Percentiles rank a stretch among this genome's conserved stretches.
Evolutionary conservation across 1,284 basidiomycete genomes (phyloP).

Genomic region (Pholiota adiposa): DNA sequence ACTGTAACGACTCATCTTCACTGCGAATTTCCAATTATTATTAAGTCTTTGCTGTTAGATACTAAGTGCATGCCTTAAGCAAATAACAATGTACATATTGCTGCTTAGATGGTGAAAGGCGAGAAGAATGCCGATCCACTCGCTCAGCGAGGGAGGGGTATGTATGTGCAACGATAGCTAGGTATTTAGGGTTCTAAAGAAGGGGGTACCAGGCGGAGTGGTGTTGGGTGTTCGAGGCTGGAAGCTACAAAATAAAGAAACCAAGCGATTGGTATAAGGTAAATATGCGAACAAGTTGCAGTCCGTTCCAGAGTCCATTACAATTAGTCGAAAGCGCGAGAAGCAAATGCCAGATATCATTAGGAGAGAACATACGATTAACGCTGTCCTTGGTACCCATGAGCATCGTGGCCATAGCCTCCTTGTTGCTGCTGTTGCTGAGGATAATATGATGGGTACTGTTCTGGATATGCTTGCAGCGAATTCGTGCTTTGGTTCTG

Average conservation of each 20-base stretch:
- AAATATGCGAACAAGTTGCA: constrained; percentile 6
- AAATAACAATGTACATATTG: constrained; percentile 16
- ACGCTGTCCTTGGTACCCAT: neutral
- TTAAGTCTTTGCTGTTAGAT: constrained; percentile 8
- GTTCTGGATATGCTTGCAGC: constrained; percentile 8
- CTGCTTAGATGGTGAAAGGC: constrained; percentile 1
- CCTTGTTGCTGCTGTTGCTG: constrained; percentile 6
- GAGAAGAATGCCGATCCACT: too few relatives aligned
- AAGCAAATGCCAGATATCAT: neutral
- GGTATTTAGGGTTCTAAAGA: neutral
- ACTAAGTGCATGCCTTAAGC: constrained; percentile 7
- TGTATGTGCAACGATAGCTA: neutral
- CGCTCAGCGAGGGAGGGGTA: constrained; percentile 20
- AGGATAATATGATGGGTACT: constrained; percentile 6
- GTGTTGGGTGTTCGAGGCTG: too few relatives aligned
- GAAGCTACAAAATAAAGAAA: neutral
- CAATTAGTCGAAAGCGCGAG: neutral
- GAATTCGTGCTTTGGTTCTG: constrained; percentile 11
- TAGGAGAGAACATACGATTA: neutral
- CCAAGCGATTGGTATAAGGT: constrained; percentile 8
- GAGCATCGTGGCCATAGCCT: neutral
- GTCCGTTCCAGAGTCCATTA: constrained; percentile 6
- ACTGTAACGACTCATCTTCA: neutral
- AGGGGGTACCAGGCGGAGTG: neutral
- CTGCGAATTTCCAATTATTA: neutral